A percentile compares a stretch with the other conserved stretches of the same genome.
Conservation (phyloP, 331 rosid species). For the Telfairia occidentalis region DNA sequence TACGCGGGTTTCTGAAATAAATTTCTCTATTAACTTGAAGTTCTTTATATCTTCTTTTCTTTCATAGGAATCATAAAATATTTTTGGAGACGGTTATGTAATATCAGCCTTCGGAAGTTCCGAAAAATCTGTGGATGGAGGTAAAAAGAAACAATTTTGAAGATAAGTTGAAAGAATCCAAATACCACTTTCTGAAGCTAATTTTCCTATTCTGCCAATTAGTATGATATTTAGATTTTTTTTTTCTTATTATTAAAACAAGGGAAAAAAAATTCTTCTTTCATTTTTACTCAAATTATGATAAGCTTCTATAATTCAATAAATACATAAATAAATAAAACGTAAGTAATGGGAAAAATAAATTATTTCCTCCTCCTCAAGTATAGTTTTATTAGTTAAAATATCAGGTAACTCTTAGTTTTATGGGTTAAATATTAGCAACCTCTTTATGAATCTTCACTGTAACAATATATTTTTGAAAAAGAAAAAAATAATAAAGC, state of each 20-base stretch:
- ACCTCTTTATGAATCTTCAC: not conserved
- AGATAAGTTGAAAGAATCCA: not conserved
- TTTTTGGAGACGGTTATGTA: not conserved
- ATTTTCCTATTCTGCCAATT: not conserved
- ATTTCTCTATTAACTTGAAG: not conserved
- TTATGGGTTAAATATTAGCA: not conserved
- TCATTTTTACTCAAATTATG: not conserved
- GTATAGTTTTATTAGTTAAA: not conserved
- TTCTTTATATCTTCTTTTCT: not conserved
- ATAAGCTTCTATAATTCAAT: not conserved
- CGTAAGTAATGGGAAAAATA: not conserved
- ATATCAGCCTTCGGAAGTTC: not conserved
- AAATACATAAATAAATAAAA: not conserved
- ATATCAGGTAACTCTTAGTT: not conserved
- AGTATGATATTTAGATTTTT: not conserved
- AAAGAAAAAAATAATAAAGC: not conserved
- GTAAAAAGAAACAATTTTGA: not conserved
- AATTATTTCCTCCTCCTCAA: not conserved
- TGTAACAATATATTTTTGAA: not conserved
- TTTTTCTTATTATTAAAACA: not conserved
- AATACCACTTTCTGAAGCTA: not conserved
- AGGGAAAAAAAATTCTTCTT: not conserved
- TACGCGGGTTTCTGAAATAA: not conserved
- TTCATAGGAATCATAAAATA: not conserved
- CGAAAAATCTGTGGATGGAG: not conserved